Conservation (phyloP, 2,329 filamentous ascomycete species). For the Septoria petroselini region DNA sequence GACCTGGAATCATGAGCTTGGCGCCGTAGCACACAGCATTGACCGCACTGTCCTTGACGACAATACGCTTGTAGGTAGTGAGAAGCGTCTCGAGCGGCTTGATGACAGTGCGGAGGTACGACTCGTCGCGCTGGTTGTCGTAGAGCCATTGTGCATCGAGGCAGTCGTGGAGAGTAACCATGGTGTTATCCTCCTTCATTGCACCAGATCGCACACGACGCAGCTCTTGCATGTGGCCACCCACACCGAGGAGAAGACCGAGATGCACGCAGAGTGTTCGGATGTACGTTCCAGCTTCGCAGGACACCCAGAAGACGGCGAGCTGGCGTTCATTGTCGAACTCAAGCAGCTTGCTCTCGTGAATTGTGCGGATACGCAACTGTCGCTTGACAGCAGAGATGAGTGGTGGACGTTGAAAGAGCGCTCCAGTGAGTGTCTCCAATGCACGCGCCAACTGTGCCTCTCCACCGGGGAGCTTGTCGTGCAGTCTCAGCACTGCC, state of each 20-base stretch:
- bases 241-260: conserved; percentile 72
- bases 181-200: conserved; percentile 84
- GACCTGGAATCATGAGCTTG: conserved; percentile 96
- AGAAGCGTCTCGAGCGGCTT: conserved; percentile 88
- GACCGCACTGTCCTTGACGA: conserved; percentile 94
- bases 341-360: conserved; percentile 91
- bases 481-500: conserved; percentile 89
- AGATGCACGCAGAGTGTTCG: conserved; percentile 96
- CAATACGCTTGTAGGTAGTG: conserved; percentile 89
- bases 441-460: conserved; percentile 89
- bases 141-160: conserved; percentile 93
- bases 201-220: conserved; percentile 89
- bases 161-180: conserved; percentile 93
- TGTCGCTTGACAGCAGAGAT: conserved; percentile 99
- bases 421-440: conserved; percentile 91
- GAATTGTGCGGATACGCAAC: conserved; percentile 94
- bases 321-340: conserved; percentile 98
- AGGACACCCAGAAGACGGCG: conserved; percentile 98
- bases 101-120: conserved; percentile 87
- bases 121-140: conserved; percentile 94
- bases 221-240: conserved; percentile 97
- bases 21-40: conserved; percentile 98
- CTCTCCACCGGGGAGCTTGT: conserved; percentile 90
- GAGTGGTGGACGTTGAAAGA: conserved; percentile 94
- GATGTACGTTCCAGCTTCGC: conserved; percentile 97